phyloP scores from a whole-genome alignment of 495 filamentous ascomycete species.

The Annulohypoxylon moriforme region DNA sequence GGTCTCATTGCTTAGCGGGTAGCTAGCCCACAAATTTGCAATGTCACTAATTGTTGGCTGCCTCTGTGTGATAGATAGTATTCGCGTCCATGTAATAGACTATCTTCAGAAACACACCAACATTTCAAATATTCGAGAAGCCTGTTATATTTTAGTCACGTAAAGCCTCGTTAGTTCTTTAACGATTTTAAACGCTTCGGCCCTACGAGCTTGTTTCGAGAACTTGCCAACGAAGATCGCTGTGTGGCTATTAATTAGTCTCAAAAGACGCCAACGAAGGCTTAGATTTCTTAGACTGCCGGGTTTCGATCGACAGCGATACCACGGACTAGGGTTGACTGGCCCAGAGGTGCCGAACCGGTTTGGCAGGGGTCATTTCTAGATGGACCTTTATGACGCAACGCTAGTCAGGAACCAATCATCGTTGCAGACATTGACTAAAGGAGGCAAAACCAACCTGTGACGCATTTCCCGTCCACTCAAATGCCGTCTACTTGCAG shows the following conservation, averaged over 20 bases:
- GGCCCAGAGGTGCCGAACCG: constrained; percentile 34
- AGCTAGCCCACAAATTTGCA: background rate
- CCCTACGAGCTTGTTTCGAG: constrained; percentile 10
- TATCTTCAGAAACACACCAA: background rate
- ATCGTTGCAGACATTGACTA: constrained; percentile 33
- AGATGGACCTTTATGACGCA: constrained; percentile 41
- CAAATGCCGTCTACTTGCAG: constrained; percentile 9
- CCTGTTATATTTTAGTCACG: background rate
- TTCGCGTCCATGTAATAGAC: background rate
- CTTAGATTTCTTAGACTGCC: background rate
- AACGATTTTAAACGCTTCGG: constrained; percentile 11
- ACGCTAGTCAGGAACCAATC: constrained; percentile 37
- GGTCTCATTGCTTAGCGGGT: background rate
- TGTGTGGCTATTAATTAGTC: constrained; percentile 15
- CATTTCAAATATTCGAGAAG: background rate
- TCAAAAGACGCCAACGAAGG: constrained; percentile 11
- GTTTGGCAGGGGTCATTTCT: constrained; percentile 35
- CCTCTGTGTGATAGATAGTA: background rate
- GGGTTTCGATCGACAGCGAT: constrained; percentile 2
- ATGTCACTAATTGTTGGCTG: background rate
- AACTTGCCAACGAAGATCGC: constrained; percentile 1
- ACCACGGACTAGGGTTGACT: constrained; percentile 19
- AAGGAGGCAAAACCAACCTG: constrained; percentile 45
- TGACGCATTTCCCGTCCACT: constrained; percentile 26
- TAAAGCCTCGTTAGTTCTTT: background rate